Conservation (phyloP, 2,329 filamentous ascomycete genomes). For the Myriosclerotinia scirpicola region DNA sequence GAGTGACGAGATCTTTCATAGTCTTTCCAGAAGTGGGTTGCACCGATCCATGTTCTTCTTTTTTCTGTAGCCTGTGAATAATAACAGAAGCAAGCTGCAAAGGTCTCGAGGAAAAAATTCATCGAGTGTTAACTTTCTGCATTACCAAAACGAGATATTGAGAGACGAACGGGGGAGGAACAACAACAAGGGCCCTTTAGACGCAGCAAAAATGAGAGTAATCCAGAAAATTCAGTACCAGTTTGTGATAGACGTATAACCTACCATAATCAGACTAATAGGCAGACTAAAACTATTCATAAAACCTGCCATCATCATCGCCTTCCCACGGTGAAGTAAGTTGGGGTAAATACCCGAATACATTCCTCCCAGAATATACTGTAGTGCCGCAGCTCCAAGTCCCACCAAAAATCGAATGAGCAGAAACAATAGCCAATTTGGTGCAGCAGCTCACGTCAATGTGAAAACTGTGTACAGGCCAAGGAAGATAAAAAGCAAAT, state of each 20-base stretch:
- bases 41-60: background rate
- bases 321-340: conserved; percentile 3
- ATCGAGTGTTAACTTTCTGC: no score
- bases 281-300: conserved; percentile 15
- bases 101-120: no score
- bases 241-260: background rate
- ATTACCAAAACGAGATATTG: no score
- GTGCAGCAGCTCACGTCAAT: conserved; percentile 5
- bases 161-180: no score
- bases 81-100: background rate
- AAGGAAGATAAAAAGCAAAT: conserved; percentile 13
- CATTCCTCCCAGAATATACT: conserved; percentile 4
- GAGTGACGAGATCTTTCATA: background rate
- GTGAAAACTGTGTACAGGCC: conserved; percentile 6
- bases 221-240: conserved; percentile 14
- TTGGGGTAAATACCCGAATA: conserved; percentile 16
- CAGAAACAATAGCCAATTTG: background rate
- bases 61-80: background rate
- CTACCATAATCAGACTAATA: conserved; percentile 6
- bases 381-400: conserved; percentile 3
- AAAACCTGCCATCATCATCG: background rate
- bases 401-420: conserved; percentile 12
- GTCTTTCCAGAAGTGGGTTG: background rate
- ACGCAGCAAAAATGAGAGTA: no score
- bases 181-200: no score